Evolutionary conservation across 306 rosid species (phyloP).

Genomic region (Leucaena leucocephala): DNA sequence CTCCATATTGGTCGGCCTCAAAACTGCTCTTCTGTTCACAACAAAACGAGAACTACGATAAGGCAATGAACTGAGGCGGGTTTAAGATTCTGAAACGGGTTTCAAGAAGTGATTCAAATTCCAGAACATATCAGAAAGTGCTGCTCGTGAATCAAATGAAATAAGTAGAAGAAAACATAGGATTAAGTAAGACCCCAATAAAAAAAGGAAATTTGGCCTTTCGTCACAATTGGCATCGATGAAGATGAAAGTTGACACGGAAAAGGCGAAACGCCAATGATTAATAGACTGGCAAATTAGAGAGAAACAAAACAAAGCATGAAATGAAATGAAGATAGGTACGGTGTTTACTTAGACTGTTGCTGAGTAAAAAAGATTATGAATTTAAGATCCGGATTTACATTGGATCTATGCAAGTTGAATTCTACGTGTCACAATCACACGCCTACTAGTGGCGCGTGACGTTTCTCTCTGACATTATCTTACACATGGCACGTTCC

Average conservation of each 20-base stretch:
- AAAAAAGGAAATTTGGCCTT: not conserved
- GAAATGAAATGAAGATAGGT: not conserved
- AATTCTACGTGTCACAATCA: not conserved
- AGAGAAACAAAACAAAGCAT: not conserved
- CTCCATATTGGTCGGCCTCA: slow-evolving; percentile 54
- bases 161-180: not conserved
- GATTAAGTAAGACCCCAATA: no score
- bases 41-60: not conserved
- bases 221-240: not conserved
- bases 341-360: not conserved
- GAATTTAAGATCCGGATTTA: not conserved
- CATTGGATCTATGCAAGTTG: not conserved
- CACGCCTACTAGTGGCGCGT: not conserved
- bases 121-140: not conserved
- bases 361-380: not conserved
- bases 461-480: not conserved
- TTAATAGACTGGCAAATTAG: no score
- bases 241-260: not conserved
- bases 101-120: not conserved
- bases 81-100: slow-evolving; percentile 8
- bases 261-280: not conserved
- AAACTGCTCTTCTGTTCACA: not conserved
- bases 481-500: no score
- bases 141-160: no score
- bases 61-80: not conserved